Evolutionary conservation across 1,139 yeast species (phyloP).

Genomic region (Debaryomyces coudertii): DNA sequence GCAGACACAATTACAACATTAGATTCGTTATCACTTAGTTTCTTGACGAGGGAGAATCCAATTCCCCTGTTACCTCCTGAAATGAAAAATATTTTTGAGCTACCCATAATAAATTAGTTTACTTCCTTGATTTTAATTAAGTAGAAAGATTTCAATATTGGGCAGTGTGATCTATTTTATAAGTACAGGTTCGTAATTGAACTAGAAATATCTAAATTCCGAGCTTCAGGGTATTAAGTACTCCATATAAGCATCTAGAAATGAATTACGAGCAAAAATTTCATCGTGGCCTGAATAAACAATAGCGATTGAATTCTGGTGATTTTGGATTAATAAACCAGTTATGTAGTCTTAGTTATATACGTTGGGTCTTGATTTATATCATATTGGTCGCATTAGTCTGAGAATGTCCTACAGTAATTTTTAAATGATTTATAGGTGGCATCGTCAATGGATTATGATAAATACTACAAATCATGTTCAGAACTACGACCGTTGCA

Average conservation of each 20-base stretch:
- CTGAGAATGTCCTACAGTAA: too few species aligned
- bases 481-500: too few species aligned
- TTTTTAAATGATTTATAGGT: too few species aligned
- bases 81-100: slow-evolving; percentile 14
- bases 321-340: not conserved
- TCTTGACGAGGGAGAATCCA: slow-evolving; percentile 20
- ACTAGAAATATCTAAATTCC: not conserved
- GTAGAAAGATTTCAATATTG: not conserved
- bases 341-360: not conserved
- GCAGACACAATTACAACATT: slow-evolving; percentile 22
- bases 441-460: too few species aligned
- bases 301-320: not conserved
- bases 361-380: not conserved
- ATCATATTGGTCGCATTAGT: not conserved
- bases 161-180: not conserved
- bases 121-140: not conserved
- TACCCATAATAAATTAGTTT: not conserved
- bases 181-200: not conserved
- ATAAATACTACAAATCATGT: too few species aligned
- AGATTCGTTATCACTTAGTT: slow-evolving; percentile 13
- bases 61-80: slow-evolving; percentile 29
- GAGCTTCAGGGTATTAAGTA: not conserved
- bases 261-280: slow-evolving; percentile 2
- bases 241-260: not conserved
- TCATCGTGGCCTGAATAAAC: not conserved